These are phyloP conservation scores for Alternaria dauci DNA, from an alignment of 2,329 filamentous ascomycete species.

Conservation along the genomic window DNA sequence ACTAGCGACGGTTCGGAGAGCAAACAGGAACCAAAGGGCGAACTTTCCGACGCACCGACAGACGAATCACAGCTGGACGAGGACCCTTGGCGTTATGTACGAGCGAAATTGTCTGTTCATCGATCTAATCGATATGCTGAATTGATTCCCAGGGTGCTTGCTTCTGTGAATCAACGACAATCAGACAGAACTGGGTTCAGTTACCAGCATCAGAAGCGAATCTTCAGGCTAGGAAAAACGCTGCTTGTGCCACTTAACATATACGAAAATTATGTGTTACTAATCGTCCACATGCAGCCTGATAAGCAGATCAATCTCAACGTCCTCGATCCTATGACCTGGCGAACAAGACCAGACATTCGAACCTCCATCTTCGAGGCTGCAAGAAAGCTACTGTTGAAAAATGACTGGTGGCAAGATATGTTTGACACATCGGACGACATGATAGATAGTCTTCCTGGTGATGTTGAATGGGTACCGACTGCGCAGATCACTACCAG, in stretches of 20 bases:
- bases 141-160: conserved; percentile 15
- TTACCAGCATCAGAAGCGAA: neutral
- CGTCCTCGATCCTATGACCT: conserved; percentile 18
- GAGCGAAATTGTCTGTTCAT: neutral
- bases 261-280: neutral
- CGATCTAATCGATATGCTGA: neutral
- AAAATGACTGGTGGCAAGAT: conserved; percentile 3
- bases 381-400: neutral
- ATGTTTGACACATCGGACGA: neutral
- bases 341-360: neutral
- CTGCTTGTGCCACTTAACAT: neutral
- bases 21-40: no score
- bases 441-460: neutral
- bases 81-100: conserved; percentile 1
- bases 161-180: conserved; percentile 18
- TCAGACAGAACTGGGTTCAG: conserved; percentile 12
- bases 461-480: conserved; percentile 7
- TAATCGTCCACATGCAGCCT: conserved; percentile 1
- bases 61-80: conserved; percentile 1
- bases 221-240: conserved; percentile 16
- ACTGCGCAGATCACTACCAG: conserved; percentile 7
- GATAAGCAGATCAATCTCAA: conserved; percentile 9
- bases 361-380: conserved; percentile 1
- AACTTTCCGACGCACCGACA: conserved; percentile 9
- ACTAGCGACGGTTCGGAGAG: neutral